Evolutionary conservation across 805 yeast species (phyloP).

Genomic region (Candida tibetensis): DNA sequence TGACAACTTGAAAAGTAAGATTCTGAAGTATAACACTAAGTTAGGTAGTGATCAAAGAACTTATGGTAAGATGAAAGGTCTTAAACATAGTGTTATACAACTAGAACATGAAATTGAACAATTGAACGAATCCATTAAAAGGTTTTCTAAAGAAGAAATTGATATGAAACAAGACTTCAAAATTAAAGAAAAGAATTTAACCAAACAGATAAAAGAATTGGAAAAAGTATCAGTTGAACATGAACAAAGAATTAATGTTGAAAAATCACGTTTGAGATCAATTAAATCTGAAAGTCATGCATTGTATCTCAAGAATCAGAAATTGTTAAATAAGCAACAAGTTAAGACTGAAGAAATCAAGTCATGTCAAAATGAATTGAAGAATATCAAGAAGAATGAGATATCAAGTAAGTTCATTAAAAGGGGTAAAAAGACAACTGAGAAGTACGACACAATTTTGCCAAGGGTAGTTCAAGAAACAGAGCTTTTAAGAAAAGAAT

Average conservation of each 20-base stretch:
- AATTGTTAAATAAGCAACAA: conserved; percentile 23
- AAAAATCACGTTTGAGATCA: conserved; percentile 20
- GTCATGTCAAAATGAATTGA: conserved; percentile 23
- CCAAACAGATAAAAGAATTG: conserved; percentile 20
- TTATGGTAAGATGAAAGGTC: conserved; percentile 38
- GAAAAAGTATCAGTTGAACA: conserved; percentile 21
- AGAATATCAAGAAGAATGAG: conserved; percentile 24
- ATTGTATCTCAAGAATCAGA: conserved; percentile 22
- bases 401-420: conserved; percentile 21
- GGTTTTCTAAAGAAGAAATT: conserved; percentile 12
- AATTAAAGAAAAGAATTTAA: conserved; percentile 18
- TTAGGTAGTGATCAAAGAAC: conserved; percentile 28
- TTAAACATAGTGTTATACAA: conserved; percentile 39
- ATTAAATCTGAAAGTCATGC: conserved; percentile 22
- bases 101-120: conserved; percentile 33
- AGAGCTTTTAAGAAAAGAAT: conserved; percentile 9
- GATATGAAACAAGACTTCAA: conserved; percentile 13
- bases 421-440: conserved; percentile 25
- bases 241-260: conserved; percentile 22
- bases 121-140: conserved; percentile 17
- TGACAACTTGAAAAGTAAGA: conserved; percentile 29
- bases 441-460: conserved; percentile 34
- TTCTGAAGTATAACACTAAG: conserved; percentile 27
- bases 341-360: conserved; percentile 25
- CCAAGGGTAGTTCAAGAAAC: conserved; percentile 25